Evolutionary conservation across 768 basidiomycete species (phyloP).

Genomic region (Auricularia sp.): DNA sequence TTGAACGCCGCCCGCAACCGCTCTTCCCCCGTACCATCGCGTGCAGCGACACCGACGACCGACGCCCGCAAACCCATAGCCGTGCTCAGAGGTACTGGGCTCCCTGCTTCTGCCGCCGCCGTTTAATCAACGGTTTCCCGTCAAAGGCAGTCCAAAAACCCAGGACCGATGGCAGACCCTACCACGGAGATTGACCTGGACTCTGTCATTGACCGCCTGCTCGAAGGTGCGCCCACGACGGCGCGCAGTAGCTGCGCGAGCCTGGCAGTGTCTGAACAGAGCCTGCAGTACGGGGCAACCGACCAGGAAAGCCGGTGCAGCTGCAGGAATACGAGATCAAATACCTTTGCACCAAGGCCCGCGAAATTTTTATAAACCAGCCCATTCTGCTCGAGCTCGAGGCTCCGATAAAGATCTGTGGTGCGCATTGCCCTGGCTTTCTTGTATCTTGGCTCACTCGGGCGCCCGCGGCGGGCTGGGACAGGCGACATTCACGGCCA

Average conservation of each 20-base stretch:
- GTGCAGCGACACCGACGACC: too few relatives aligned
- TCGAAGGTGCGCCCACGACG: constrained; percentile 68
- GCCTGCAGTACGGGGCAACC: constrained; percentile 82
- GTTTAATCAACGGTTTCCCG: too few relatives aligned
- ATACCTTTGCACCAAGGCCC: constrained; percentile 94
- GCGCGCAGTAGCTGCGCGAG: neutral
- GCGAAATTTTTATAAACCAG: constrained; percentile 99
- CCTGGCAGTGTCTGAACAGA: neutral
- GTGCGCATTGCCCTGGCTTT: constrained; percentile 39
- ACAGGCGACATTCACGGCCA: constrained; percentile 97
- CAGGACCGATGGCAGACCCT: constrained; percentile 41
- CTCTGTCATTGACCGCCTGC: constrained; percentile 95
- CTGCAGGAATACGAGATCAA: constrained; percentile 99
- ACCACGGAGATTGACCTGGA: constrained; percentile 95
- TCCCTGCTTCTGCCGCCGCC: too few relatives aligned
- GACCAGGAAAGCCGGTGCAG: constrained; percentile 97
- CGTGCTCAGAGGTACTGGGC: too few relatives aligned
- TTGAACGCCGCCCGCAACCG: too few relatives aligned
- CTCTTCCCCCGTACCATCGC: too few relatives aligned
- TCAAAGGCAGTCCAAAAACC: neutral
- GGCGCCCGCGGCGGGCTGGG: neutral
- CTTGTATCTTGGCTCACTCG: constrained; percentile 1
- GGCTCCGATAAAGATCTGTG: constrained; percentile 99
- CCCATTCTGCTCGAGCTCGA: constrained; percentile 96
- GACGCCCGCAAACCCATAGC: too few relatives aligned